These are phyloP conservation scores for Alternaria dauci DNA, from an alignment of 2,329 filamentous ascomycete genomes.

Conservation along the genomic window DNA sequence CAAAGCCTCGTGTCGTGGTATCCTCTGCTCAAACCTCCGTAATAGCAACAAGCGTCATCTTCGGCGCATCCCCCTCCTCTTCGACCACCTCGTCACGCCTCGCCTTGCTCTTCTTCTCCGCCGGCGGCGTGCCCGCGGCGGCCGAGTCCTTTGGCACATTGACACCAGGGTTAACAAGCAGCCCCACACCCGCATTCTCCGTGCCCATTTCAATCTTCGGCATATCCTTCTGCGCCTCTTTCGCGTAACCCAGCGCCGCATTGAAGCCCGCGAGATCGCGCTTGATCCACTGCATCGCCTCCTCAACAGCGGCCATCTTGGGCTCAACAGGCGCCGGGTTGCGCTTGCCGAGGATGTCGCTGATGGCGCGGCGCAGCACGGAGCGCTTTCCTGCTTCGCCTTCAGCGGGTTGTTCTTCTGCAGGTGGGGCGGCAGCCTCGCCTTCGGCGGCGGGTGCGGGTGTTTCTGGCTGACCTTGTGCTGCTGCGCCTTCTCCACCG, in stretches of 20 bases:
- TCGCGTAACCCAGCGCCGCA: slow-evolving; percentile 58
- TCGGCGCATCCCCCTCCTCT: slow-evolving; percentile 42
- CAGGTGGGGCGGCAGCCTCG: slow-evolving; percentile 13
- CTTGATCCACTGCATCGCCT: slow-evolving; percentile 54
- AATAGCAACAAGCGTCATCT: slow-evolving; percentile 53
- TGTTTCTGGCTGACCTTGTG: slow-evolving; percentile 25
- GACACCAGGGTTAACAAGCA: slow-evolving; percentile 50
- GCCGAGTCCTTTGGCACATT: slow-evolving; percentile 50
- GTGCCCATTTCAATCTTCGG: slow-evolving; percentile 62
- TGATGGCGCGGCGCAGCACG: slow-evolving; percentile 39
- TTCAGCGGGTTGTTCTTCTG: slow-evolving; percentile 36
- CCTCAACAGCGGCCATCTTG: slow-evolving; percentile 44
- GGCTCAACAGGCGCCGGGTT: slow-evolving; percentile 30
- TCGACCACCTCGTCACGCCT: slow-evolving; percentile 40
- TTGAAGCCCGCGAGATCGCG: slow-evolving; percentile 60
- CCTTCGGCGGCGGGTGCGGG: slow-evolving; percentile 21
- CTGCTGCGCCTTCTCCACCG: slow-evolving; percentile 25
- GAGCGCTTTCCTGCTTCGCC: slow-evolving; percentile 39
- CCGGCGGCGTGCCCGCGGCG: slow-evolving; percentile 40
- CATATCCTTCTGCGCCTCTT: slow-evolving; percentile 56
- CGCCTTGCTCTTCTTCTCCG: slow-evolving; percentile 23
- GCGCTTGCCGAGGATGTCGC: slow-evolving; percentile 40
- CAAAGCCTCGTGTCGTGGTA: background rate
- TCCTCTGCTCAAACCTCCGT: slow-evolving; percentile 45
- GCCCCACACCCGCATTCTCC: slow-evolving; percentile 54